phyloP scores from a whole-genome alignment of 495 filamentous ascomycete genomes.

The Hyphodiscus hymeniophilus region DNA sequence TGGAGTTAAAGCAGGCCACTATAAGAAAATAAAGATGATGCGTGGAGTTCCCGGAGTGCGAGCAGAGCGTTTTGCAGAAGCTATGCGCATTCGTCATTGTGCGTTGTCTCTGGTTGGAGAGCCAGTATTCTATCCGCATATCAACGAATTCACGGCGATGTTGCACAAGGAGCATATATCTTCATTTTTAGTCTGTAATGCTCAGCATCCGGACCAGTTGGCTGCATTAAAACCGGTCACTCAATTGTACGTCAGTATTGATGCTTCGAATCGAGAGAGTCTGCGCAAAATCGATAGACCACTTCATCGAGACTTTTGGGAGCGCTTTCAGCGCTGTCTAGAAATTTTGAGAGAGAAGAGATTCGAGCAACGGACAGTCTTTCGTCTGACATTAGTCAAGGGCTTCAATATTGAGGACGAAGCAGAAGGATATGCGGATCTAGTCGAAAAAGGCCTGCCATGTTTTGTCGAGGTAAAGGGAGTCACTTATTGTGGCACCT shows the following conservation, averaged over 20 bases:
- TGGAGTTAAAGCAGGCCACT: slow-evolving; percentile 85
- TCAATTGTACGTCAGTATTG: slow-evolving; percentile 92
- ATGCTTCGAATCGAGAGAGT: slow-evolving; percentile 84
- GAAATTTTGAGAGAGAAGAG: slow-evolving; percentile 81
- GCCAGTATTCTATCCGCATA: slow-evolving; percentile 95
- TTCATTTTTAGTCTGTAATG: slow-evolving; percentile 94
- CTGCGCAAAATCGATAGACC: slow-evolving; percentile 83
- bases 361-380: slow-evolving; percentile 81
- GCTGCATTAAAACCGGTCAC: slow-evolving; percentile 74
- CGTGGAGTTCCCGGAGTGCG: slow-evolving; percentile 86
- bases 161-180: slow-evolving; percentile 82
- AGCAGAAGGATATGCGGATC: slow-evolving; percentile 79
- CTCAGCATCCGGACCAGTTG: slow-evolving; percentile 92
- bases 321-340: slow-evolving; percentile 82
- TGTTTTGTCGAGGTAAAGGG: slow-evolving; percentile 94
- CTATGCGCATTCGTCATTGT: slow-evolving; percentile 88
- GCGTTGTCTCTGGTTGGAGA: slow-evolving; percentile 87
- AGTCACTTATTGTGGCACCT: slow-evolving; percentile 92
- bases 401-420: slow-evolving; percentile 95
- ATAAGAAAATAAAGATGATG: slow-evolving; percentile 96
- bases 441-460: slow-evolving; percentile 75
- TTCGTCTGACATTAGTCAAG: slow-evolving; percentile 91
- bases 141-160: slow-evolving; percentile 79
- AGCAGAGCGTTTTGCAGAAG: slow-evolving; percentile 85
- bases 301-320: slow-evolving; percentile 94